Base-by-base conservation (phyloP, 805 yeast species). In the Wickerhamomyces canadensis region DNA sequence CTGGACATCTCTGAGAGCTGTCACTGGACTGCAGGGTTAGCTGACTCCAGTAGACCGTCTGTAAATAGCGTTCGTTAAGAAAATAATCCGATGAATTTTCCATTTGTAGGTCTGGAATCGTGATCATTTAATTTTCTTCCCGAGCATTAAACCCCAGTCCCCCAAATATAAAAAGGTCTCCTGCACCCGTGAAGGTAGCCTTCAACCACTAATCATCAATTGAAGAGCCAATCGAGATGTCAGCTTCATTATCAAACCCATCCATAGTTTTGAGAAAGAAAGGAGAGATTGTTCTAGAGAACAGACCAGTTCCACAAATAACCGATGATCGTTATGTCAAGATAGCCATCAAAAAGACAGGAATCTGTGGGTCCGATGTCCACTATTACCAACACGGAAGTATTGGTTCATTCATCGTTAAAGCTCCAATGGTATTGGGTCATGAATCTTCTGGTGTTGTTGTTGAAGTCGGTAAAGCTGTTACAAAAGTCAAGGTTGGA, bases 281-380 rank as follows among this genome's bases (percentile, higher is more conserved):
- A 43, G 78, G 78, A 49, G 75, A 76, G 36, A 81, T 86, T 48
- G 64, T 66, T 24, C 72, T 77, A 43, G 91, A 84, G 60, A 72
- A 78, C 35, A 72, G 82, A 46, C 83, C 84, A 3, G 67, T 78
- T 21, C 95, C 95, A 6, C 60, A 62, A 44, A 62, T 84, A 41
- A 51, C 56, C 11, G 80, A 78, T 43, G 79, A 83, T 27, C 76
- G 76, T 47, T 80, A 75, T 40, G 95, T 87, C 28, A 73, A 80
- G 49, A 72, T 87, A 19, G 80, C 76, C 35, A 79, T 86, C 48
- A 84, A 80, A 60, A 78, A 81, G 52, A 86, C 95, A 0, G 96
- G 96, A 22, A 79, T 87, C 41, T 87, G 95, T 60, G 95, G 95
- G 4, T 78, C 87, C 1, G 95, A 85, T 55, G 80, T 85, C 43